These are phyloP conservation scores for Pittosporum tobira DNA, from an alignment of 129 eudicot species.

Conservation along the genomic window DNA sequence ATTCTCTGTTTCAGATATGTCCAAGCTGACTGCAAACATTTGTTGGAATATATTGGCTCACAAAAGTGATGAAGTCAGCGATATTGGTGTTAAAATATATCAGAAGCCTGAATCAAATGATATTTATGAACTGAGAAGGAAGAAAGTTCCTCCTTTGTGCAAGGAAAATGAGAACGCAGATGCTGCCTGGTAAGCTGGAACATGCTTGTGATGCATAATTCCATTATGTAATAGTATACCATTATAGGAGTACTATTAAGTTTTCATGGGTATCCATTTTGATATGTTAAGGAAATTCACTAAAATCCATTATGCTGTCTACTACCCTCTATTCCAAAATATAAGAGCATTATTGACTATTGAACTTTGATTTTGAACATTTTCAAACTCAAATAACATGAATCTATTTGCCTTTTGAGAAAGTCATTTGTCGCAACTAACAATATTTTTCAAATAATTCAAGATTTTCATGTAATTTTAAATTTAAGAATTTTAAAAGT, in stretches of 20 bases:
- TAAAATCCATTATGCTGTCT: not conserved
- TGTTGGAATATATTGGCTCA: slow-evolving; percentile 97
- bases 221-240: no score
- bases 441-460: no score
- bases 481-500: no score
- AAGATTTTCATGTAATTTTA: no score
- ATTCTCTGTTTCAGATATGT: slow-evolving; percentile 48
- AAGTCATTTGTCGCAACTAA: no score
- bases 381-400: no score
- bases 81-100: slow-evolving; percentile 68
- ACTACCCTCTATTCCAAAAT: no score
- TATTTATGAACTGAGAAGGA: slow-evolving; percentile 68
- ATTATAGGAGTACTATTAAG: no score
- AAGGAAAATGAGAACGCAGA: slow-evolving; percentile 86
- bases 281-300: not conserved
- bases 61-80: slow-evolving; percentile 84
- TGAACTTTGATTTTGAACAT: no score
- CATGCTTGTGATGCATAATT: not conserved
- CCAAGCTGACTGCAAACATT: slow-evolving; percentile 61
- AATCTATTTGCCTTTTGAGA: no score
- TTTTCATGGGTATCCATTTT: not conserved
- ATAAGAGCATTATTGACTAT: no score
- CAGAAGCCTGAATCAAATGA: slow-evolving; percentile 89
- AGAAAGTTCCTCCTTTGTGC: slow-evolving; percentile 79
- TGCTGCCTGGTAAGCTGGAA: slow-evolving; percentile 68